phyloP scores from a whole-genome alignment of 148 eudicot genomes.

The Agrostemma githago region DNA sequence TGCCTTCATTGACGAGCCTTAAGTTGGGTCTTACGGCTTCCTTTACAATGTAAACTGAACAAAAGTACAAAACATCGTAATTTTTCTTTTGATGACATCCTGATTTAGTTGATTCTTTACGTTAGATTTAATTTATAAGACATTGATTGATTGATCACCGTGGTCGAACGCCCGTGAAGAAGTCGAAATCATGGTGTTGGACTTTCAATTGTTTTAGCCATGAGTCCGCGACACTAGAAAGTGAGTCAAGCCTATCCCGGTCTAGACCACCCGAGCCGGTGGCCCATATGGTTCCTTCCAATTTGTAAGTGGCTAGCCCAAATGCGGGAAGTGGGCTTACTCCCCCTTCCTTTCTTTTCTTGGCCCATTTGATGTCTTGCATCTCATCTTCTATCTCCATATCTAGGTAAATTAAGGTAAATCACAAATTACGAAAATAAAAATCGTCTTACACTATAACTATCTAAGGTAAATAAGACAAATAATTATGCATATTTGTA shows the following conservation, averaged over 20 bases:
- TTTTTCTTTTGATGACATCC: too few species aligned
- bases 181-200: conserved; percentile 91
- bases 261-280: conserved; percentile 60
- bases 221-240: conserved; percentile 78
- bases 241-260: conserved; percentile 63
- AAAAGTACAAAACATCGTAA: too few species aligned
- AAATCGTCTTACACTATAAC: too few species aligned
- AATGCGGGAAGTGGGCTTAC: conserved; percentile 72
- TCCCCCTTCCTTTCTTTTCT: conserved; percentile 61
- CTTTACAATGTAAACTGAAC: too few species aligned
- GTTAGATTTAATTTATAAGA: too few species aligned
- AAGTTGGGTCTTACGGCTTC: too few species aligned
- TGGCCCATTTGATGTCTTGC: conserved; percentile 24
- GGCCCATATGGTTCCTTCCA: conserved; percentile 80
- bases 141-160: conserved; percentile 31
- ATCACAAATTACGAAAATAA: too few species aligned
- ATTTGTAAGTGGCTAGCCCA: conserved; percentile 85
- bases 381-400: conserved; percentile 58
- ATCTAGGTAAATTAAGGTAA: conserved; percentile 30
- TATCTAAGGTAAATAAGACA: too few species aligned
- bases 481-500: too few species aligned
- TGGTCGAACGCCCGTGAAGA: conserved; percentile 66
- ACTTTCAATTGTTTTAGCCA: conserved; percentile 90
- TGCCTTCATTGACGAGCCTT: too few species aligned
- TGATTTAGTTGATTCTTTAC: too few species aligned